Evolutionary conservation across 345 rosid genomes (phyloP).

Genomic region (Lumnitzera racemosa): DNA sequence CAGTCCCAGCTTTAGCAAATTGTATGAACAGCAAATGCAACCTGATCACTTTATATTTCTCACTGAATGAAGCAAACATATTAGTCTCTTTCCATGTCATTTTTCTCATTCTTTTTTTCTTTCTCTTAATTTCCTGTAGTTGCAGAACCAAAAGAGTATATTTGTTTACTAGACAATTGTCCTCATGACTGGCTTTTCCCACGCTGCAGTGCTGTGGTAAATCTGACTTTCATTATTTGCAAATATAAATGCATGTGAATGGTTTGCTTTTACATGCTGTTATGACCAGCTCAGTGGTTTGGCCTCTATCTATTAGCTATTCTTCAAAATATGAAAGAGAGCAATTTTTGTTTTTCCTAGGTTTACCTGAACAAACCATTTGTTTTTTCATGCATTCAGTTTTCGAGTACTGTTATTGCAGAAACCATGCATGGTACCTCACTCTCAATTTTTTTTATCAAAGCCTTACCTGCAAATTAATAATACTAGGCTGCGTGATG

Average conservation of each 20-base stretch:
- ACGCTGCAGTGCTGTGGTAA: conserved; percentile 62
- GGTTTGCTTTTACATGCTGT: neutral
- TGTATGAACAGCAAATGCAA: neutral
- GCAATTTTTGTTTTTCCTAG: no score
- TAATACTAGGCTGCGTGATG: no score
- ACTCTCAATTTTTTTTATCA: no score
- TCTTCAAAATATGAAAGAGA: no score
- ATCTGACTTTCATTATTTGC: neutral
- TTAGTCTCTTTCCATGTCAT: no score
- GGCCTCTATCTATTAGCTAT: no score
- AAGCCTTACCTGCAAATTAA: no score
- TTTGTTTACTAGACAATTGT: conserved; percentile 53
- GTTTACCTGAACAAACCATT: no score
- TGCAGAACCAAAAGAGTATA: conserved; percentile 37
- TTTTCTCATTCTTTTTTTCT: neutral
- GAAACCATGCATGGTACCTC: no score
- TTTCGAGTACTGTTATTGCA: no score
- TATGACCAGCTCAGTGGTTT: neutral
- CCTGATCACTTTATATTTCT: neutral
- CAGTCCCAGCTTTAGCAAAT: neutral
- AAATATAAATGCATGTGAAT: neutral
- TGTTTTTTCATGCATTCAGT: no score
- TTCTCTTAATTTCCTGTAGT: conserved; percentile 16
- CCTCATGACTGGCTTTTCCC: conserved; percentile 70
- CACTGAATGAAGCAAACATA: no score